Percentiles rank a stretch among this genome's conserved stretches.
Evolutionary conservation across 1,284 basidiomycete genomes (phyloP).

Genomic region (Apiotrichum montevideense): DNA sequence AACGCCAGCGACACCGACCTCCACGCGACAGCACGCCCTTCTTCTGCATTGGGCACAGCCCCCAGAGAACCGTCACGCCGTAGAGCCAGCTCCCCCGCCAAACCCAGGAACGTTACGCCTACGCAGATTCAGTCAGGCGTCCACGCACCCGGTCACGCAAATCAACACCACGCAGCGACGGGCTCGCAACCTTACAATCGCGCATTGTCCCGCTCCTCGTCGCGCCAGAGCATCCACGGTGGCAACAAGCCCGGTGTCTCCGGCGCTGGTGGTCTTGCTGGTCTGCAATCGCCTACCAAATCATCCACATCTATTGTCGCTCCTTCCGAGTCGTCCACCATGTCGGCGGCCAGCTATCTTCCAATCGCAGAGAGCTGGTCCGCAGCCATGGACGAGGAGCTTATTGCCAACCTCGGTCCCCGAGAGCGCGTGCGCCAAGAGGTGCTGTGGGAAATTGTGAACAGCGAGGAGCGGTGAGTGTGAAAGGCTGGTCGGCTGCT

Average conservation of each 20-base stretch:
- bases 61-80: background rate
- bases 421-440: slow-evolving; percentile 93
- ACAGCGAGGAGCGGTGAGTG: slow-evolving; percentile 84
- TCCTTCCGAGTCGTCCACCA: slow-evolving; percentile 6
- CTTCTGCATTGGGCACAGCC: background rate
- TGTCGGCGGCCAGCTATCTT: slow-evolving; percentile 28
- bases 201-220: slow-evolving; percentile 6
- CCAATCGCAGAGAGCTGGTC: slow-evolving; percentile 80
- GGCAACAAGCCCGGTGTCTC: background rate
- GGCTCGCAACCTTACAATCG: background rate
- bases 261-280: background rate
- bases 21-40: background rate
- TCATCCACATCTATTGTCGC: slow-evolving; percentile 6
- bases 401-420: slow-evolving; percentile 85
- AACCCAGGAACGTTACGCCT: background rate
- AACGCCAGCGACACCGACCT: slow-evolving; percentile 12
- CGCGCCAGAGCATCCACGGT: slow-evolving; percentile 3
- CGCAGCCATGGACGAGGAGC: slow-evolving; percentile 88
- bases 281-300: slow-evolving; percentile 8
- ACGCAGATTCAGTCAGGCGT: background rate
- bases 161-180: background rate
- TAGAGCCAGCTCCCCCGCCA: background rate
- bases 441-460: slow-evolving; percentile 96
- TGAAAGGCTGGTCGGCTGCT: background rate
- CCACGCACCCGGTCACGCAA: background rate